Percentiles rank a stretch among this genome's conserved stretches.
phyloP scores from a whole-genome alignment of 208 protist species.

The Entamoeba invadens region DNA sequence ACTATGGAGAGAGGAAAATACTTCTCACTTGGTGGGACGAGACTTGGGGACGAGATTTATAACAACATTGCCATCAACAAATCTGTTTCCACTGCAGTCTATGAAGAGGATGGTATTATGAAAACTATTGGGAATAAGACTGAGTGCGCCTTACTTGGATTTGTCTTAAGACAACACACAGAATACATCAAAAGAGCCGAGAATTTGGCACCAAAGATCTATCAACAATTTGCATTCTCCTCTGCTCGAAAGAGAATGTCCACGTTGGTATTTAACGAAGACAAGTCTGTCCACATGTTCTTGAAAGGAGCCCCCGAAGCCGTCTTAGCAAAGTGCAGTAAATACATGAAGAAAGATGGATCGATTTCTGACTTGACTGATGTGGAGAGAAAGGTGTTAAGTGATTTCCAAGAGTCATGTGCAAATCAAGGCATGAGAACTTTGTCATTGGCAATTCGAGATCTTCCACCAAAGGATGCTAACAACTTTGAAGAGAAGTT shows the following conservation, averaged over 20 bases:
- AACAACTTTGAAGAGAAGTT: not conserved
- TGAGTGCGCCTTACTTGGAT: conserved; percentile 54
- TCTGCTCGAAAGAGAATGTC: conserved; percentile 47
- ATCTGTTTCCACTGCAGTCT: not conserved
- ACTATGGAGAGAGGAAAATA: not conserved
- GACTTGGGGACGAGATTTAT: not conserved
- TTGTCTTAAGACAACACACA: conserved; percentile 14
- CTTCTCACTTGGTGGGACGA: not conserved
- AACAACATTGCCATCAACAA: not conserved
- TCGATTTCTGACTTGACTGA: not conserved
- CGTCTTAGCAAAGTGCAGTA: conserved; percentile 54
- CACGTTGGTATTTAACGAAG: not conserved
- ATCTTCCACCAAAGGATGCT: not conserved
- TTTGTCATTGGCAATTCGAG: not conserved
- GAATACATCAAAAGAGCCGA: conserved; percentile 10
- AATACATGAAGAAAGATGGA: conserved; percentile 31
- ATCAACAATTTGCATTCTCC: conserved; percentile 31
- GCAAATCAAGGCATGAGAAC: conserved; percentile 11
- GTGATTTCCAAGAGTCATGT: not conserved
- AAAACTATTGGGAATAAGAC: conserved; percentile 54
- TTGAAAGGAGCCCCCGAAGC: conserved; percentile 70
- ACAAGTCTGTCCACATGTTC: conserved; percentile 24
- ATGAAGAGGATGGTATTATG: not conserved
- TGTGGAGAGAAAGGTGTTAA: not conserved
- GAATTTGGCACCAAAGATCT: conserved; percentile 8